These are phyloP conservation scores for Harringtonia aguacate DNA, from an alignment of 2,329 filamentous ascomycete species.

Conservation along the genomic window DNA sequence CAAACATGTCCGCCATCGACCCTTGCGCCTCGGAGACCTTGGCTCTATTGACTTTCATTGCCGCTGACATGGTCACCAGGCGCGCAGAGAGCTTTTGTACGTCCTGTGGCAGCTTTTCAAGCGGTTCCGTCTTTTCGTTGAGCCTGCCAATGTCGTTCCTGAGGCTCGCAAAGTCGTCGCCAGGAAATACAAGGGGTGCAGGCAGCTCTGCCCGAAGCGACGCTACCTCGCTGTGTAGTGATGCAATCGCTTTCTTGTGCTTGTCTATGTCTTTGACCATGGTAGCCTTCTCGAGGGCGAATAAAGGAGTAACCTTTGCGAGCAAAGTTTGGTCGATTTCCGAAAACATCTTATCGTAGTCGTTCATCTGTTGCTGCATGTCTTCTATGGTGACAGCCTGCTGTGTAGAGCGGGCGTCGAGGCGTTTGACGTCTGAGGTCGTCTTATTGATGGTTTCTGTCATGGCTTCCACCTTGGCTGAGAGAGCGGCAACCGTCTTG, in stretches of 20 bases:
- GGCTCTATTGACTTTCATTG: neutral
- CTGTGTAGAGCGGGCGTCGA: neutral
- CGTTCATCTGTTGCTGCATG: neutral
- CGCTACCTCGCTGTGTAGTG: neutral
- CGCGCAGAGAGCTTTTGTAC: neutral
- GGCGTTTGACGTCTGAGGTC: neutral
- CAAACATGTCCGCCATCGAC: slow-evolving; percentile 1
- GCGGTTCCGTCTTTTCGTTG: slow-evolving; percentile 1
- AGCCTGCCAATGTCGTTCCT: slow-evolving; percentile 7
- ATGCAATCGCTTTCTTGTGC: neutral
- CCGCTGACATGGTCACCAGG: neutral
- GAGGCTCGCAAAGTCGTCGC: slow-evolving; percentile 10
- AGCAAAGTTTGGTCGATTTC: slow-evolving; percentile 1
- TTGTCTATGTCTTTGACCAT: neutral
- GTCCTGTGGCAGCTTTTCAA: neutral
- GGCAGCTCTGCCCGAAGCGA: neutral
- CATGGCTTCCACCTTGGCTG: neutral
- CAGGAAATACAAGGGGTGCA: slow-evolving; percentile 4
- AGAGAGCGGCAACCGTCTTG: neutral
- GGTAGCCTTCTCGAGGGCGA: slow-evolving; percentile 1
- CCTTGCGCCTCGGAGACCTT: neutral
- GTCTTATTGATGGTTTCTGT: neutral
- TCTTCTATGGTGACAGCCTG: neutral
- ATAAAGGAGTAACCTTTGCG: neutral
- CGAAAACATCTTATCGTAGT: neutral